Evolutionary conservation across 2,329 filamentous ascomycete genomes (phyloP), one percentile per base, ranked within the genome.

Genomic region (Penicillium sp.): DNA sequence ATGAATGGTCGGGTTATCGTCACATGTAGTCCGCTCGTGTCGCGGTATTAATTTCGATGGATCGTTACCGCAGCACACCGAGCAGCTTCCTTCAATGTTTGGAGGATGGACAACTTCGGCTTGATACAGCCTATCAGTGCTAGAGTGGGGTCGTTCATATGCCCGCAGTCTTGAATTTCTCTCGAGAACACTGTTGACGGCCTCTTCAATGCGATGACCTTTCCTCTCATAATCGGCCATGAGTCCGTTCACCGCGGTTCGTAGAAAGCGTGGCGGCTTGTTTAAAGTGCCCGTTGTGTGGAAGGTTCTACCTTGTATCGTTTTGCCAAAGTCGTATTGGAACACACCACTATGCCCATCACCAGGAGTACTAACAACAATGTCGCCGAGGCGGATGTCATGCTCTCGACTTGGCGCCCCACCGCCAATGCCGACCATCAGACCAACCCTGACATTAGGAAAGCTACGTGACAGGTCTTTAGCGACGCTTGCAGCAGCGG

Each of bases 401-500:
- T 64, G 42, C n/a, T 57, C 52, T 4, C 11, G 14, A 37, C 61
- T 68, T 5, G 71, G 72, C 0, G 69, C 64, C 0, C 70, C 72
- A 13, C 76, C 75, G 0, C 76, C 79, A 40, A 82, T 77, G 19
- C 80, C 80, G 0, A 82, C 79, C 72, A 83, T 74, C 1, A 83
- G 68, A 2, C 73, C 70, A 28, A 65, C 52, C 16, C 59, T 33
- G 13, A 69, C 60, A 14, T 55, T 63, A 42, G 63, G 66, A 53
- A 67, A 75, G 43, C 40, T 60, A 13, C 35, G 59, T 55, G 46
- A 28, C 35, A 71, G 59, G 13, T 64, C 46, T 10, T 54, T 51
- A 2, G 64, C 66, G 0, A 68, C 62, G 1, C 38, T 43, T 1
- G 66, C 62, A 6, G 67, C 59, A 3, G 65, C 59, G 2, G 37